These are phyloP conservation scores for Phlebopus sp. DNA, from an alignment of 1,284 basidiomycete species.

Conservation along the genomic window DNA sequence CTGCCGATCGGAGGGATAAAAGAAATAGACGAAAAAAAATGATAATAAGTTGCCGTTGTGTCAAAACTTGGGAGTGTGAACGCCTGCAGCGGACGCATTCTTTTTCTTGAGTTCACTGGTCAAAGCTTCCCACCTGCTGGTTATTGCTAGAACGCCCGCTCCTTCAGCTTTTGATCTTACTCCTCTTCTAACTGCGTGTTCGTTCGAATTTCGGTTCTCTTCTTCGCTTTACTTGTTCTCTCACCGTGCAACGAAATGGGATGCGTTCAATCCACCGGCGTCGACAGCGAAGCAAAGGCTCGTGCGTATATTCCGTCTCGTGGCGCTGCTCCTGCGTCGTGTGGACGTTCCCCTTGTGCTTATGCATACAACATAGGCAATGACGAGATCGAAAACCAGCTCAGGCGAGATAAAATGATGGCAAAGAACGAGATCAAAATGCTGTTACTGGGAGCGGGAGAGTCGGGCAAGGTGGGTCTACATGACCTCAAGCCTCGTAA, in stretches of 20 bases:
- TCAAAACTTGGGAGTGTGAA: not conserved
- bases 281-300: constrained; percentile 79
- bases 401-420: constrained; percentile 89
- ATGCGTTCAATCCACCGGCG: constrained; percentile 67
- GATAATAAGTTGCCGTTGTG: not conserved
- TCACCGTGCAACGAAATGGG: constrained; percentile 48
- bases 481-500: not conserved
- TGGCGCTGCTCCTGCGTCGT: not conserved
- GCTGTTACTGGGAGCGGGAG: constrained; percentile 87
- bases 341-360: not conserved
- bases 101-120: constrained; percentile 5
- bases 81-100: not conserved
- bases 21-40: constrained; percentile 14
- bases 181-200: constrained; percentile 8
- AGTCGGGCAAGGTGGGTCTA: constrained; percentile 78
- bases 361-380: constrained; percentile 55
- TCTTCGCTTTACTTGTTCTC: not conserved
- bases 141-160: constrained; percentile 23
- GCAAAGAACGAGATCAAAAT: constrained; percentile 96
- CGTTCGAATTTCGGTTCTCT: constrained; percentile 3
- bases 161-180: constrained; percentile 20
- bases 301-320: constrained; percentile 49
- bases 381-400: constrained; percentile 94
- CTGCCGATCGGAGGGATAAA: constrained; percentile 14
- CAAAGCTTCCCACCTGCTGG: constrained; percentile 22